A percentile compares a stretch with the other conserved stretches of the same genome.
Evolutionary conservation across 805 yeast species (phyloP).

Genomic region (Kuraishia ogatae): DNA sequence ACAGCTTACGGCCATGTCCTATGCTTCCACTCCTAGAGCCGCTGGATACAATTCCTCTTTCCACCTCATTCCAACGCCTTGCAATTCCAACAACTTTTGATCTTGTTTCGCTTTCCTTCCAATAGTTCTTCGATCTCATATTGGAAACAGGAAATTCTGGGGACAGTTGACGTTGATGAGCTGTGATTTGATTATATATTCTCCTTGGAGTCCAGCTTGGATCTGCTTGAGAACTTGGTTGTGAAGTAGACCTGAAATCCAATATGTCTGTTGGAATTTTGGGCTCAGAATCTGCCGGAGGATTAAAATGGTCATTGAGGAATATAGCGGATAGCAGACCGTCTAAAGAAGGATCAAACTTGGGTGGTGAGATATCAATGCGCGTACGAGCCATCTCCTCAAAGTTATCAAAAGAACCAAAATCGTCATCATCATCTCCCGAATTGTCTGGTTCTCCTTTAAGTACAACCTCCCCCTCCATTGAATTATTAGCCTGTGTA

Average conservation of each 20-base stretch:
- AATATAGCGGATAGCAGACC: conserved; percentile 5
- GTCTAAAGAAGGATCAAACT: background rate
- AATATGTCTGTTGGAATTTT: conserved; percentile 1
- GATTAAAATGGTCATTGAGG: background rate
- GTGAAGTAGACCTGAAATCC: background rate
- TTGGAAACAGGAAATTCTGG: conserved; percentile 5
- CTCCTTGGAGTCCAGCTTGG: conserved; percentile 7
- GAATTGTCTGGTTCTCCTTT: conserved; percentile 3
- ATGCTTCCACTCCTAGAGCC: background rate
- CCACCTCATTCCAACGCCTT: conserved; percentile 17
- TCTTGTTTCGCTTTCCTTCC: conserved; percentile 7
- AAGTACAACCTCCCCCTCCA: background rate
- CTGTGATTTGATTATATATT: conserved; percentile 7
- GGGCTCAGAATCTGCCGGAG: background rate
- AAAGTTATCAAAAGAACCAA: conserved; percentile 15
- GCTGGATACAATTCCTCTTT: conserved; percentile 13
- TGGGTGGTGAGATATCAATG: conserved; percentile 5
- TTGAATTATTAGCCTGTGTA: background rate
- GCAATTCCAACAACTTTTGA: conserved; percentile 9
- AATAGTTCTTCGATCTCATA: conserved; percentile 13
- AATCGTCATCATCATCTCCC: conserved; percentile 12
- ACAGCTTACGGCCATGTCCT: background rate
- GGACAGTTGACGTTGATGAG: background rate
- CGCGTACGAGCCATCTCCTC: background rate
- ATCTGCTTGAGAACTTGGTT: background rate